Conservation (phyloP, 139 green algal species). For the Trebouxia sp. region DNA sequence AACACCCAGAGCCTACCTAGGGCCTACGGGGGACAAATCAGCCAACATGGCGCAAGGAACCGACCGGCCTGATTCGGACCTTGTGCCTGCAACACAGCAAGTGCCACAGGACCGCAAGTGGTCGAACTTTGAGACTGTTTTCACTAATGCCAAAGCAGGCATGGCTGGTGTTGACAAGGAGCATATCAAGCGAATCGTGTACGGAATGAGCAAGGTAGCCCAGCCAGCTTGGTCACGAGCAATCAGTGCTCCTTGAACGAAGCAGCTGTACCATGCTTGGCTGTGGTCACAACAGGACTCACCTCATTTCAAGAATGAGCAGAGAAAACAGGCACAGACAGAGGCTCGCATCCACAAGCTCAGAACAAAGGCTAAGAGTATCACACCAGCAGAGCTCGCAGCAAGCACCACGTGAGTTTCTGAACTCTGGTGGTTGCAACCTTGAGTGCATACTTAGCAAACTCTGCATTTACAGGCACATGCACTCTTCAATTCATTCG, state of each 20-base stretch:
- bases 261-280: background rate
- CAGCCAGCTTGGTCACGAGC: background rate
- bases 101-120: background rate
- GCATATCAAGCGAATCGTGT: conserved; percentile 81
- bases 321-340: conserved; percentile 75
- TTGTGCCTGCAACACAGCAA: background rate
- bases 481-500: background rate
- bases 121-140: conserved; percentile 81
- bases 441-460: background rate
- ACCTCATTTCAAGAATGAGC: conserved; percentile 90
- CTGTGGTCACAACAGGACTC: conserved; percentile 57
- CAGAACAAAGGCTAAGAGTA: conserved; percentile 20
- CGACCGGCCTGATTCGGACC: background rate
- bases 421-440: background rate
- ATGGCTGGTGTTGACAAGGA: conserved; percentile 75
- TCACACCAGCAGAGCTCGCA: conserved; percentile 58
- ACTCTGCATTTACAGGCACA: background rate
- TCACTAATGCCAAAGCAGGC: conserved; percentile 92
- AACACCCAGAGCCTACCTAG: too few species aligned
- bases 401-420: conserved; percentile 35
- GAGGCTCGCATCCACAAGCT: conserved; percentile 62
- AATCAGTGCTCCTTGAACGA: background rate
- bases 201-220: conserved; percentile 85
- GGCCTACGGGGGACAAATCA: too few species aligned
- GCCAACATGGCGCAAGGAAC: background rate